Base-by-base conservation (phyloP, 805 yeast genomes). In the Yarrowia sp. region DNA sequence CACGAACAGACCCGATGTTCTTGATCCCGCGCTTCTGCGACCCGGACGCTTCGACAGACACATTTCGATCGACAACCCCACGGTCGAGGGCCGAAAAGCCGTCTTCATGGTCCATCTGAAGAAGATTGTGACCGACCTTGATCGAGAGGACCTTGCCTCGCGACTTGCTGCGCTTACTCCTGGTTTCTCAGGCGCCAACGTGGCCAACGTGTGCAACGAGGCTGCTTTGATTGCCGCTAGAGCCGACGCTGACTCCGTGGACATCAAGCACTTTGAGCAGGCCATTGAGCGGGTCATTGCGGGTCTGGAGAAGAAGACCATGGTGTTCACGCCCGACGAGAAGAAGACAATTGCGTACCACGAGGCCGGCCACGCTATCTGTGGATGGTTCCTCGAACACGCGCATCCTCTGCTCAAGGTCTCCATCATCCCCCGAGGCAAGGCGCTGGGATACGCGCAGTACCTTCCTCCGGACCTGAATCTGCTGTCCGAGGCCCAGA, bases 11-110 rank as follows among this genome's bases (percentile, higher is more conserved):
- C 87, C 96, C 3, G 99, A 94, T 72, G 90, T 93, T 63, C 79
- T 94, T 66, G 99, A 94, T 74, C 84, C 81, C 65, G 99, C 99
- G 1, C 80, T 94, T 66, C 77, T 92, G 80, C 88, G 99, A 78
- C 99, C 99, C 0, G 99, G 99, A 33, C 85, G 99, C 76, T 94
- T 94, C 71, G 97, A 93, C 73, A 83, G 99, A 73, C 97, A 93
- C 70, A 86, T 94, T 67, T 78, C 85, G 53, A 86, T 94, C 65
- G 99, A 94, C 74, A 84, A 87, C 65, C 99, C 99, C 2, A 98
- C 92, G 69, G 82, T 96, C 39, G 92, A 89, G 70, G 99, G 98
- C 29, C 84, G 99, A 72, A 90, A 90, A 72, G 96, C 89, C 46
- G 93, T 94, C 65, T 96, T 89, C 75, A 81, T 81, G 68, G 97